These are phyloP conservation scores for Oenanthe sinensis DNA, from an alignment of 129 eudicot genomes.

Conservation along the genomic window DNA sequence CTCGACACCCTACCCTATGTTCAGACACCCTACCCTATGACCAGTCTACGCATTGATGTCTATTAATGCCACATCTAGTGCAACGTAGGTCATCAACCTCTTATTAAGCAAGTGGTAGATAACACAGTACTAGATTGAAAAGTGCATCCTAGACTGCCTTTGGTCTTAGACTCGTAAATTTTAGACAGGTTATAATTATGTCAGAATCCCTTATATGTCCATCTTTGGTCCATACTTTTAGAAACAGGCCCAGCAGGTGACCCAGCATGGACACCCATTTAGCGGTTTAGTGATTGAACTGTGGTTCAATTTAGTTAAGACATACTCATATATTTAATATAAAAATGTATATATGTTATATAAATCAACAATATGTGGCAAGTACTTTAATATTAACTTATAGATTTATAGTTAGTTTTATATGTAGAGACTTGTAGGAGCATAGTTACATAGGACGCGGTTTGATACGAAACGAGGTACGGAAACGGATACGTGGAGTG, in stretches of 20 bases:
- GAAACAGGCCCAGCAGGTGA: neutral
- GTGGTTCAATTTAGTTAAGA: neutral
- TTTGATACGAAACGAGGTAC: too few species aligned
- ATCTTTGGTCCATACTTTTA: neutral
- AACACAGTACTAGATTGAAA: neutral
- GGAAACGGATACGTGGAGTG: too few species aligned
- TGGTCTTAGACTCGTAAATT: neutral
- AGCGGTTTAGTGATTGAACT: neutral
- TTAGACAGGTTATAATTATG: neutral
- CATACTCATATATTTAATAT: too few species aligned
- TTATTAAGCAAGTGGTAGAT: neutral
- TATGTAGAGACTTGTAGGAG: neutral
- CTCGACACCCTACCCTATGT: neutral
- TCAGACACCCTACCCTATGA: neutral
- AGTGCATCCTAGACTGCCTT: neutral
- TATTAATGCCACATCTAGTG: neutral
- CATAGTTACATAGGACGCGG: too few species aligned
- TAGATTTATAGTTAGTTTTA: too few species aligned
- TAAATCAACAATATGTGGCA: neutral
- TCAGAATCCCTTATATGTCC: neutral
- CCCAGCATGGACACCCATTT: neutral
- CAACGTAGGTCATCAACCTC: neutral
- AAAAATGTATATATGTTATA: neutral
- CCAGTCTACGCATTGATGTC: neutral
- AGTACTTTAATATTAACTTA: neutral